phyloP scores from a whole-genome alignment of 2,329 filamentous ascomycete genomes.

The Epichloe gansuensis region DNA sequence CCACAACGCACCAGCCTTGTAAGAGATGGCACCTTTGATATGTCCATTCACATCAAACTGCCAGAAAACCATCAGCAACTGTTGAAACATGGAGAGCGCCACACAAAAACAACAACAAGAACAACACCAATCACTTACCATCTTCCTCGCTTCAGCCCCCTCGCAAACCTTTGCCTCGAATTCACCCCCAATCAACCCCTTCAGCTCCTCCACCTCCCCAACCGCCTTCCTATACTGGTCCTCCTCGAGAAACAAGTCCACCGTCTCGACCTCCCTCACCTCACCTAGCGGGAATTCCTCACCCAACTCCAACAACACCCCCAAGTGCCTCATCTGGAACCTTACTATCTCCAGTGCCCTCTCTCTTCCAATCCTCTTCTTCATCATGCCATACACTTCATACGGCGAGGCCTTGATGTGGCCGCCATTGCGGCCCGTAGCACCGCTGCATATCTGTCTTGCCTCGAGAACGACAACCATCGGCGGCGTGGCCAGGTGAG shows the following conservation, averaged over 20 bases:
- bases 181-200: conserved; percentile 25
- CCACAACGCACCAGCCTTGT: conserved; percentile 35
- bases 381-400: conserved; percentile 25
- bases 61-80: conserved; percentile 2
- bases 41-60: conserved; percentile 23
- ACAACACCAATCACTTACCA: conserved; percentile 8
- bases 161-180: conserved; percentile 22
- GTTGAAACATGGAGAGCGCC: too few species aligned
- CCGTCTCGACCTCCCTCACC: conserved; percentile 31
- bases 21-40: conserved; percentile 30
- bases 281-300: conserved; percentile 23
- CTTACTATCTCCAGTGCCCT: conserved; percentile 26
- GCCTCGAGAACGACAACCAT: conserved; percentile 37
- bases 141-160: conserved; percentile 18
- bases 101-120: too few species aligned
- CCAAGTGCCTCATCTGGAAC: conserved; percentile 32
- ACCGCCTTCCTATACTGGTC: conserved; percentile 21
- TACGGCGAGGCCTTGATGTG: conserved; percentile 35
- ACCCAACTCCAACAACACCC: conserved; percentile 27
- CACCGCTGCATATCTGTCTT: conserved; percentile 34
- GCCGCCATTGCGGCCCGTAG: conserved; percentile 40
- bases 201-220: conserved; percentile 20
- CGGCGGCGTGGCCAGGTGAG: conserved; percentile 2
- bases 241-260: conserved; percentile 31
- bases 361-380: conserved; percentile 17